phyloP scores from a whole-genome alignment of 2,329 filamentous ascomycete genomes.

The Nothophoma quercina region DNA sequence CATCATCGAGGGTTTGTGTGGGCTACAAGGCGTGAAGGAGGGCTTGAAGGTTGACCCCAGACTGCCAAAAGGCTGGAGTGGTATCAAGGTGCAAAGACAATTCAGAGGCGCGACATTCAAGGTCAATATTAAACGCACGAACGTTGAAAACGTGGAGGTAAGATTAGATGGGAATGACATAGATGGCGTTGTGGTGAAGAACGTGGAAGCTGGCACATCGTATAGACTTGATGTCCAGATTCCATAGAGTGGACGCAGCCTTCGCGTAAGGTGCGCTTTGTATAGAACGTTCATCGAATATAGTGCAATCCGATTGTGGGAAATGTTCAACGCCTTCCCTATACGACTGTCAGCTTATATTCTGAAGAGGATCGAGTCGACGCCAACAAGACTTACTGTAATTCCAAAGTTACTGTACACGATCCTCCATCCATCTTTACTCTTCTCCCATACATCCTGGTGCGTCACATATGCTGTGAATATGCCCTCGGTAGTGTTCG shows the following conservation, averaged over 20 bases:
- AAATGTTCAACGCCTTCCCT: constrained; percentile 9
- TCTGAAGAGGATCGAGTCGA: not conserved
- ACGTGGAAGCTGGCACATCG: constrained; percentile 53
- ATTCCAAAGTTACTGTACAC: constrained; percentile 16
- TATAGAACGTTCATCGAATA: too few relatives aligned
- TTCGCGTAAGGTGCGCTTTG: too few relatives aligned
- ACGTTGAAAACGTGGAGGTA: constrained; percentile 54
- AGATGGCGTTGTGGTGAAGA: constrained; percentile 52
- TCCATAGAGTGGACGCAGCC: constrained; percentile 2
- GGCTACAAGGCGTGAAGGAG: constrained; percentile 58
- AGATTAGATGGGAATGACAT: constrained; percentile 50
- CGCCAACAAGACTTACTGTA: not conserved
- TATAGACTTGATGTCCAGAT: constrained; percentile 55
- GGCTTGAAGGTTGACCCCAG: constrained; percentile 60
- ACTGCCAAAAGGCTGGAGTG: constrained; percentile 60
- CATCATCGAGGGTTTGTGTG: constrained; percentile 64
- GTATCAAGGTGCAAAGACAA: constrained; percentile 56
- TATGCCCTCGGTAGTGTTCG: not conserved
- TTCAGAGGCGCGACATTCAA: constrained; percentile 63
- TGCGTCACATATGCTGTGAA: constrained; percentile 18
- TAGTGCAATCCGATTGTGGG: too few relatives aligned
- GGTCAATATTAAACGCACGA: constrained; percentile 54
- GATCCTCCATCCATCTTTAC: constrained; percentile 13
- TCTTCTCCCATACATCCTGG: constrained; percentile 12
- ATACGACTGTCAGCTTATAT: not conserved